These are phyloP conservation scores for Camellia japonica DNA, from an alignment of 148 eudicot species.

Conservation along the genomic window DNA sequence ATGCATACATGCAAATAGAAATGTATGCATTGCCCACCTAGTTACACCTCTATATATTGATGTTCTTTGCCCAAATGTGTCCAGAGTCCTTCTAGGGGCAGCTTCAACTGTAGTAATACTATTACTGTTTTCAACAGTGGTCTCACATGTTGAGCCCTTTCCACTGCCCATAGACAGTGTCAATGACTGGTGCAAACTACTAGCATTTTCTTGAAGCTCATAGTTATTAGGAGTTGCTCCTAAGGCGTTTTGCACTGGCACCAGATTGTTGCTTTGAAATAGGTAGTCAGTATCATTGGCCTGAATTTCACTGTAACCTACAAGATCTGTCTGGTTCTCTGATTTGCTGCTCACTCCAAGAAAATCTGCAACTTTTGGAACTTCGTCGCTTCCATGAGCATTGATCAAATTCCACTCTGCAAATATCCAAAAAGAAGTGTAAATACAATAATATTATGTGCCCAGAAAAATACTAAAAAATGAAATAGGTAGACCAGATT, in stretches of 20 bases:
- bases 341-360: slow-evolving; percentile 84
- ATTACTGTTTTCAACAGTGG: slow-evolving; percentile 29
- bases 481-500: no score
- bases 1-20: neutral
- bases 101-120: slow-evolving; percentile 60
- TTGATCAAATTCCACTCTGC: slow-evolving; percentile 82
- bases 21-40: slow-evolving; percentile 39
- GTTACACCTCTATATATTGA: slow-evolving; percentile 96
- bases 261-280: slow-evolving; percentile 35
- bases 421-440: neutral
- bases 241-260: slow-evolving; percentile 37
- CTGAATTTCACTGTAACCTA: slow-evolving; percentile 53
- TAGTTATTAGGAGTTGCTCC: slow-evolving; percentile 20
- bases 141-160: slow-evolving; percentile 50
- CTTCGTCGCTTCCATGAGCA: slow-evolving; percentile 51
- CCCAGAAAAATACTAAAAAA: no score
- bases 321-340: slow-evolving; percentile 58
- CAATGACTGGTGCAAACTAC: slow-evolving; percentile 61
- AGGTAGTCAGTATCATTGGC: slow-evolving; percentile 50
- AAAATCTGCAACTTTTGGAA: slow-evolving; percentile 89
- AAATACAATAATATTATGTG: neutral
- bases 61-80: slow-evolving; percentile 93
- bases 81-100: slow-evolving; percentile 75
- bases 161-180: slow-evolving; percentile 94
- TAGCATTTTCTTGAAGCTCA: slow-evolving; percentile 65